Evolutionary conservation across 2,329 filamentous ascomycete genomes (phyloP), one percentile per base, ranked within the genome.

Genomic region (Colletotrichum orbiculare): DNA sequence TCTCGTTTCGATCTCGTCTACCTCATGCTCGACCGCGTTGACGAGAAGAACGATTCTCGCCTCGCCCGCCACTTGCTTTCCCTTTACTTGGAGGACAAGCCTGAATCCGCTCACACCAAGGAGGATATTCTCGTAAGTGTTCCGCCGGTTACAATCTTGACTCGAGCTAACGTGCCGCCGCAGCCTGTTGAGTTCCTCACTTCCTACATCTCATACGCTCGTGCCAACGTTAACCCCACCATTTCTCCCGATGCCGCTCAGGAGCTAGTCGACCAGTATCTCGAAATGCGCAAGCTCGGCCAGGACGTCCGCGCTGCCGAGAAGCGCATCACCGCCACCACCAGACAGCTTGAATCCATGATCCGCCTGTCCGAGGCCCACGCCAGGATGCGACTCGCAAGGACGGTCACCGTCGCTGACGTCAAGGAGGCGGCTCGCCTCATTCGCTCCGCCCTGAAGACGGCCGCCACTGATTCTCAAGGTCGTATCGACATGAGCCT

Each of bases 1-100:
- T 97, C 94, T 6, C 91, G 96, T 83, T 99, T 99, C 75, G 96
- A 99, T 76, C 83, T 99, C 7, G 95, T 99, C 54, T 99, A 99
- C 75, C 88, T 99, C 1, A 96, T 99, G 47, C 89, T 99, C 52
- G 96, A 99, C 76, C 92, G 92, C 8, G 90, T 96, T 54, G 95
- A 98, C 73, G 96, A 98, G 79, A 91, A 91, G 73, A 90, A 86
- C 59, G 96, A 99, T 77, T 91, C 94, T 67, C 89, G 93, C 48
- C 83, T 99, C 60, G 96, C 96, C 11, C 91, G 94, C 74, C 96
- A 99, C 83, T 81, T 99, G 72, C 88, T 99, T 38, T 93, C 93
- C 60, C 96, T 99, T 90, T 99, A 99, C 74, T 85, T 99, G 33
- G 96, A 99, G 77, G 96, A 99, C 74, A 91, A 88, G 46, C 96